Evolutionary conservation across 1,139 yeast genomes (phyloP).

Genomic region (Yamadazyma dushanensis): DNA sequence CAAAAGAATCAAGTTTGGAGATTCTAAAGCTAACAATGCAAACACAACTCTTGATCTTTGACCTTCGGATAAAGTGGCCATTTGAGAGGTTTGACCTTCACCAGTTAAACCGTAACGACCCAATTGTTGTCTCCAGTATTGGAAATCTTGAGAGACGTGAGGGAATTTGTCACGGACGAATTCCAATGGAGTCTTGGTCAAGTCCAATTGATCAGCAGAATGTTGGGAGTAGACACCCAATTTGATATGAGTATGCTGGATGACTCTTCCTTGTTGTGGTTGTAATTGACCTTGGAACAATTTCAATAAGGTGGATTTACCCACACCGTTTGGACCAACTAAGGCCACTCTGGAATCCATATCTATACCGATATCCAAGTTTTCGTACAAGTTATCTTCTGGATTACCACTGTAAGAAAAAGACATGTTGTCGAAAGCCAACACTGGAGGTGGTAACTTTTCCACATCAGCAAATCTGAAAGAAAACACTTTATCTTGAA

Average conservation of each 20-base stretch:
- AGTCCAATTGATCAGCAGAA: conserved; percentile 96
- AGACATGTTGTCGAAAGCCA: conserved; percentile 93
- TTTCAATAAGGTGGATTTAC: conserved; percentile 94
- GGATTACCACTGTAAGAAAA: conserved; percentile 87
- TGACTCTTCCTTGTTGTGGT: conserved; percentile 92
- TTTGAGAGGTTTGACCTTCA: conserved; percentile 97
- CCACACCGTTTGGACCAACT: conserved; percentile 99
- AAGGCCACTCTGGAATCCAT: conserved; percentile 98
- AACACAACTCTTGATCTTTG: conserved; percentile 99
- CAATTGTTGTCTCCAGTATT: conserved; percentile 98
- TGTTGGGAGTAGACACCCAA: conserved; percentile 99
- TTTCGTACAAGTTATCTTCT: conserved; percentile 86
- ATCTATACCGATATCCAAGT: conserved; percentile 96
- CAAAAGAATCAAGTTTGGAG: conserved; percentile 89
- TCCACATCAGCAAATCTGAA: conserved; percentile 95
- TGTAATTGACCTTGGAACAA: conserved; percentile 92
- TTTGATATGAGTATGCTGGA: conserved; percentile 95
- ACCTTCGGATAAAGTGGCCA: conserved; percentile 98
- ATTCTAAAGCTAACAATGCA: conserved; percentile 91
- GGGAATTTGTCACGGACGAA: conserved; percentile 95
- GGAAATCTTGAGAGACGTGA: conserved; percentile 91
- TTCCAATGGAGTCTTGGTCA: conserved; percentile 92
- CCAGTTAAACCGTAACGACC: conserved; percentile 99
- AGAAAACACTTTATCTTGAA: conserved; percentile 87
- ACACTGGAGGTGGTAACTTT: conserved; percentile 97